Evolutionary conservation across 352 stramenopile genomes (phyloP), one percentile per base, ranked within the genome.

Genomic region (Salisapilia sapeloensis): DNA sequence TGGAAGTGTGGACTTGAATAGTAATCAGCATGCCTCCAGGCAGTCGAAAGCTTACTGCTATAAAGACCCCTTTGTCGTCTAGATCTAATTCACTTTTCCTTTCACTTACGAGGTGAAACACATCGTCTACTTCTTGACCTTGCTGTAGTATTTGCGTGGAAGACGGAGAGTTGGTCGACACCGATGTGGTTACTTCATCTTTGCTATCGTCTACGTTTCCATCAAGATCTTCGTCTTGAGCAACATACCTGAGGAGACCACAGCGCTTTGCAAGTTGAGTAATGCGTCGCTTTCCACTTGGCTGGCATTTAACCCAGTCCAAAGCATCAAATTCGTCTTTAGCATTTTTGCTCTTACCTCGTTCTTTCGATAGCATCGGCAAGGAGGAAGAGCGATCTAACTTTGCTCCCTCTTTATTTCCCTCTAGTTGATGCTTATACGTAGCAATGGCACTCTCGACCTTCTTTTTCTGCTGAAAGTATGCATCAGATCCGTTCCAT

Each of bases 401-500:
- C 6, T 15, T 12, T 12, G 27, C 10, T 13, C 24, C 13, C 24
- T 14, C 17, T 33, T 40, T 26, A 15, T 29, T 30, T 40, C 2
- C 10, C 24, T 16, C 14, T 19, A 33, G 28, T 31, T 23, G 20
- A 4, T 29, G 20, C 19, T 47, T 15, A 7, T 35, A 31, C 33
- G 55, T 60, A 12, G 44, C 40, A 13, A 40, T 36, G 24, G 33
- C 33, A 3, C 35, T 36, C 6, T 56, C 21, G 7, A 78, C 54
- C 29, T 54, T 53, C 4, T 40, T 34, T 36, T 77, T 76, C 17
- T 70, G 59, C 44, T 70, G 70, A 16, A 42, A 46, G 29, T 83
- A 80, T 26, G 78, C 46, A 0, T 34, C 35, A 18, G 61, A 80
- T 5, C 56, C 53, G 39, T 80, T 53, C 62, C 61, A 83, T 1